Conservation (phyloP, 768 basidiomycete species). For the Leccinellum luteum region DNA sequence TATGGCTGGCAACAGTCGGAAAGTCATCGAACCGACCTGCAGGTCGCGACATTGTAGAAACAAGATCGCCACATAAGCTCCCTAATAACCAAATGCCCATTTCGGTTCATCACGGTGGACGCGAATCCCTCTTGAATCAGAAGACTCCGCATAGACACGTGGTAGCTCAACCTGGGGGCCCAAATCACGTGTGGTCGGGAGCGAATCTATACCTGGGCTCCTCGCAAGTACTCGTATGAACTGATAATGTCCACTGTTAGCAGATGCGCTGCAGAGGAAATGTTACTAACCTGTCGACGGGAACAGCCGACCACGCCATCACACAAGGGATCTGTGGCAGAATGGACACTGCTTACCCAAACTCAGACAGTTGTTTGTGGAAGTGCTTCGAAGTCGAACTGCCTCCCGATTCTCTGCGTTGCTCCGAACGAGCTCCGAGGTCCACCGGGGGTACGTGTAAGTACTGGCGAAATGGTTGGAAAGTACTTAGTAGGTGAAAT, state of each 20-base stretch:
- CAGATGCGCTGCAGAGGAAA: slow-evolving; percentile 27
- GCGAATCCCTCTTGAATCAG: background rate
- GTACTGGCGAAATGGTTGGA: slow-evolving; percentile 60
- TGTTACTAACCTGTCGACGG: slow-evolving; percentile 45
- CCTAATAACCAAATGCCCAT: slow-evolving; percentile 2
- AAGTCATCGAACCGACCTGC: slow-evolving; percentile 32
- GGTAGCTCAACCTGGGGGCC: background rate
- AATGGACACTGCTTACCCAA: slow-evolving; percentile 18
- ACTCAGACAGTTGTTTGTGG: slow-evolving; percentile 19
- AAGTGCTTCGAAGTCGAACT: slow-evolving; percentile 51
- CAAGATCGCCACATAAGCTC: slow-evolving; percentile 34
- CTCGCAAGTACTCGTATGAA: slow-evolving; percentile 31
- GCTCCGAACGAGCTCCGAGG: slow-evolving; percentile 35
- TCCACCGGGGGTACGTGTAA: background rate
- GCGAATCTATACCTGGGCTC: slow-evolving; percentile 35
- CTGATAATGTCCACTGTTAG: slow-evolving; percentile 38
- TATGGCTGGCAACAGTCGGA: slow-evolving; percentile 11
- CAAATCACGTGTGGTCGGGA: slow-evolving; percentile 3
- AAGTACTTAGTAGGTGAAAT: slow-evolving; percentile 31
- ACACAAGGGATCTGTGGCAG: slow-evolving; percentile 1
- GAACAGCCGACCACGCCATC: slow-evolving; percentile 3
- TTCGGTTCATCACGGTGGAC: slow-evolving; percentile 1
- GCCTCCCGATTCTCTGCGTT: slow-evolving; percentile 54
- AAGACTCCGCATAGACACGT: background rate
- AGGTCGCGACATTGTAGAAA: slow-evolving; percentile 45